Evolutionary conservation across 2,329 filamentous ascomycete genomes (phyloP).

Genomic region (Monilinia fructigena): DNA sequence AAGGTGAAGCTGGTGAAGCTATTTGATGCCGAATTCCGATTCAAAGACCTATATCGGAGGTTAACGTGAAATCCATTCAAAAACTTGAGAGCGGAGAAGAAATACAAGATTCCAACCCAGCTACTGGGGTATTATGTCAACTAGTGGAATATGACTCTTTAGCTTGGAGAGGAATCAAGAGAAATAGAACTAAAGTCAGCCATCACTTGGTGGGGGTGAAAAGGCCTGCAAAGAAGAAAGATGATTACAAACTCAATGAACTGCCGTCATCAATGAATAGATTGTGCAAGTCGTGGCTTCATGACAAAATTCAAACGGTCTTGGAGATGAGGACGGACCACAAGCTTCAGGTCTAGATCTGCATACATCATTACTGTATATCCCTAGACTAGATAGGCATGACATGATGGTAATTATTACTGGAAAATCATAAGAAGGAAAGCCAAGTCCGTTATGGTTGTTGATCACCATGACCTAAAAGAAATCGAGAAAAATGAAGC

Average conservation of each 20-base stretch:
- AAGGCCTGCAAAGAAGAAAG: background rate
- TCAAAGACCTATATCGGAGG: background rate
- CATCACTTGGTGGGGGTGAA: background rate
- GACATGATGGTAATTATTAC: background rate
- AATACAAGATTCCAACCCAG: background rate
- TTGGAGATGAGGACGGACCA: background rate
- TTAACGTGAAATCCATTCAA: background rate
- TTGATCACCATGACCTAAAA: background rate
- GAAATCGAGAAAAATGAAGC: background rate
- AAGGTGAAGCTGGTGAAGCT: conserved; percentile 1
- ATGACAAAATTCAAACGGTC: background rate
- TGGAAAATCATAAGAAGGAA: background rate
- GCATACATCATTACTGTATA: background rate
- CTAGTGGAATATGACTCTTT: background rate
- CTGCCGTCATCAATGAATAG: background rate
- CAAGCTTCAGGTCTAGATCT: background rate
- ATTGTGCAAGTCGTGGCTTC: background rate
- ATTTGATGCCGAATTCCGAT: background rate
- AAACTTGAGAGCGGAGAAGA: no score
- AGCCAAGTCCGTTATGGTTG: background rate
- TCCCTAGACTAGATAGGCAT: background rate
- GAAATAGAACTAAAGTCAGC: background rate
- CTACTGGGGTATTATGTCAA: background rate
- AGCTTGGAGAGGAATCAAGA: background rate
- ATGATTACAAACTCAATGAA: background rate